phyloP scores from a whole-genome alignment of 2,329 filamentous ascomycete species.

The Aspergillus sclerotialis region DNA sequence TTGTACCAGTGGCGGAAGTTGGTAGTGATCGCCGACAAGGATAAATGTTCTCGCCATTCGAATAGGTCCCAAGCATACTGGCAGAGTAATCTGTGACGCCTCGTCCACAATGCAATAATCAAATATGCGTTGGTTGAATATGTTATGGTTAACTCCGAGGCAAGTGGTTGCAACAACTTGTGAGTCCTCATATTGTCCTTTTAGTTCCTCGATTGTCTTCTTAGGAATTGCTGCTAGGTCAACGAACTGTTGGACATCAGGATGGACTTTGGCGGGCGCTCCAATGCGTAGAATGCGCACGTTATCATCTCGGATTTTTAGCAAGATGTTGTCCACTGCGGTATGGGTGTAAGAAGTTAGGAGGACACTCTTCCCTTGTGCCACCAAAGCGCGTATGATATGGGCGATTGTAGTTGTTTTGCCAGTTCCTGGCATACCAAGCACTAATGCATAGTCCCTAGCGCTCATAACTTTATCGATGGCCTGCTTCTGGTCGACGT shows the following conservation, averaged over 20 bases:
- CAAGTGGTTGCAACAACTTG: slow-evolving; percentile 93
- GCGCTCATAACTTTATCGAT: slow-evolving; percentile 95
- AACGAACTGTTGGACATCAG: slow-evolving; percentile 78
- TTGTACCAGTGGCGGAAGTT: slow-evolving; percentile 87
- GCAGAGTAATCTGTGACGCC: slow-evolving; percentile 92
- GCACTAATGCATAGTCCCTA: slow-evolving; percentile 88
- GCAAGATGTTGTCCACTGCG: slow-evolving; percentile 92
- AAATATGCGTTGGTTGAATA: slow-evolving; percentile 84
- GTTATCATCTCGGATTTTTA: slow-evolving; percentile 77
- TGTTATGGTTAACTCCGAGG: slow-evolving; percentile 77
- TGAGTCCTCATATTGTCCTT: slow-evolving; percentile 73
- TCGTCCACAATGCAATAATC: slow-evolving; percentile 99
- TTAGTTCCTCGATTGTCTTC: slow-evolving; percentile 73
- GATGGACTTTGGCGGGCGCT: slow-evolving; percentile 75
- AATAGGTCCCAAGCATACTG: slow-evolving; percentile 89
- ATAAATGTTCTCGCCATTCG: slow-evolving; percentile 90
- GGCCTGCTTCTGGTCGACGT: slow-evolving; percentile 77
- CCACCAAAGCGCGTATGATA: slow-evolving; percentile 84
- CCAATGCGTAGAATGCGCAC: slow-evolving; percentile 81
- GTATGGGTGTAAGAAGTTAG: slow-evolving; percentile 96
- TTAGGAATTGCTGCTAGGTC: slow-evolving; percentile 68
- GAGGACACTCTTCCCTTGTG: slow-evolving; percentile 85
- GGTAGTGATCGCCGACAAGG: slow-evolving; percentile 92
- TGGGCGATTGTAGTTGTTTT: slow-evolving; percentile 98
- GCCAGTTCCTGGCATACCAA: slow-evolving; percentile 96